Conservation (phyloP, 352 stramenopile species). For the Phytophthora multivora region DNA sequence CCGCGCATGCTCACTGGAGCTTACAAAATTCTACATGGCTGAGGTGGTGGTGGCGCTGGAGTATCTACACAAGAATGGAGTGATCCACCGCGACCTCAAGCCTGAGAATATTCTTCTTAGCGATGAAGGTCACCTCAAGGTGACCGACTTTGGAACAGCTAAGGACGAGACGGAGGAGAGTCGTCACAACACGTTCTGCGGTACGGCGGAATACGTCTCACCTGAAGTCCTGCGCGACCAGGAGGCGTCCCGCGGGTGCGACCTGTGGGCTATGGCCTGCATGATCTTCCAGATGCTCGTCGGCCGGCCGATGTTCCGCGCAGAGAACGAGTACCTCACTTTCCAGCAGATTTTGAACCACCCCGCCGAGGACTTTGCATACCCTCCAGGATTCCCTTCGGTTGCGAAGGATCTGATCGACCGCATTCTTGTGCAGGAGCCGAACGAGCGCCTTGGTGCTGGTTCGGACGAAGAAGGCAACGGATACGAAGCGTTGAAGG, state of each 20-base stretch:
- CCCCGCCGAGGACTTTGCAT: constrained; percentile 76
- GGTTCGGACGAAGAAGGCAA: constrained; percentile 78
- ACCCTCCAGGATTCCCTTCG: constrained; percentile 59
- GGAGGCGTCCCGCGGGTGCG: constrained; percentile 80
- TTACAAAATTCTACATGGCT: constrained; percentile 94
- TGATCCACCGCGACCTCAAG: constrained; percentile 97
- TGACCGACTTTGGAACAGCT: constrained; percentile 91
- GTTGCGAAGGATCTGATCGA: constrained; percentile 79
- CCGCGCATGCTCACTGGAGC: constrained; percentile 69
- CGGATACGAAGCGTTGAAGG: constrained; percentile 71
- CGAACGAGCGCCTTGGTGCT: constrained; percentile 68
- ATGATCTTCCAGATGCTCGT: constrained; percentile 92
- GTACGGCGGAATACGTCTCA: constrained; percentile 92
- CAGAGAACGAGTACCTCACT: constrained; percentile 91
- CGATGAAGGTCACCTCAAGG: constrained; percentile 87
- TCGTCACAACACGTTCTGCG: constrained; percentile 88
- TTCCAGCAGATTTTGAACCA: constrained; percentile 92
- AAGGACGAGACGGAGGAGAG: constrained; percentile 85
- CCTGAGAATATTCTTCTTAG: constrained; percentile 91
- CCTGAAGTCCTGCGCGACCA: constrained; percentile 90
- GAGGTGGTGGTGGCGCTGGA: constrained; percentile 94
- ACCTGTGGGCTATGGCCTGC: constrained; percentile 92
- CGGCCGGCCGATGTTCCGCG: constrained; percentile 83
- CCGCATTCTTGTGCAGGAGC: constrained; percentile 79
- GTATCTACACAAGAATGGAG: constrained; percentile 93